A percentile compares a stretch with the other conserved stretches of the same genome.
Evolutionary conservation across 1,139 yeast genomes (phyloP).

Genomic region (Eremothecium coryli): DNA sequence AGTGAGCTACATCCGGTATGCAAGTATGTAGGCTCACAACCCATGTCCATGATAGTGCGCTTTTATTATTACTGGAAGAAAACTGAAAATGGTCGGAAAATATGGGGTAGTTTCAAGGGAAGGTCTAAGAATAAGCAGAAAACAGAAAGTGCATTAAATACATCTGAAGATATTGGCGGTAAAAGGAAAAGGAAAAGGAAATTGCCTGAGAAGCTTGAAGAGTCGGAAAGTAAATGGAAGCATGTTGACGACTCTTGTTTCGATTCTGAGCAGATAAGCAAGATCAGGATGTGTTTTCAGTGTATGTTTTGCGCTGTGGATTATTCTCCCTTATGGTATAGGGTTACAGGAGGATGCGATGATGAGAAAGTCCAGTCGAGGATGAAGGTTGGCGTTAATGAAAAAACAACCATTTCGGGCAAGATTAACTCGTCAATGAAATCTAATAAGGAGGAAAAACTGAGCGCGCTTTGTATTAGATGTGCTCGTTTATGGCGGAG

Average conservation of each 20-base stretch:
- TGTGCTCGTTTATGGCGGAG: constrained; percentile 90
- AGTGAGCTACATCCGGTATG: constrained; percentile 71
- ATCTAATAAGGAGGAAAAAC: constrained; percentile 28
- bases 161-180: constrained; percentile 2
- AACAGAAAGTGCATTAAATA: constrained; percentile 1
- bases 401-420: constrained; percentile 45
- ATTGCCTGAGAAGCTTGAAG: constrained; percentile 13
- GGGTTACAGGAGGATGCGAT: constrained; percentile 49
- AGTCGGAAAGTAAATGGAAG: constrained; percentile 13
- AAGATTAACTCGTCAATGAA: constrained; percentile 33
- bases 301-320: constrained; percentile 29
- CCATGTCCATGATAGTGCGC: constrained; percentile 69
- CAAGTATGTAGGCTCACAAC: constrained; percentile 59
- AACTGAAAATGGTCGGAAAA: constrained; percentile 51
- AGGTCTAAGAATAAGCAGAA: constrained; percentile 42
- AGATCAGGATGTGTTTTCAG: constrained; percentile 19
- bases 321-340: constrained; percentile 31
- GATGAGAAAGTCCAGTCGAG: constrained; percentile 40
- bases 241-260: constrained; percentile 37
- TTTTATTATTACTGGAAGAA: constrained; percentile 90
- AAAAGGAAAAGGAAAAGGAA: constrained; percentile 13
- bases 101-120: constrained; percentile 78
- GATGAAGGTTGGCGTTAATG: constrained; percentile 18
- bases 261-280: constrained; percentile 24
- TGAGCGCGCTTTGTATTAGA: constrained; percentile 63